A percentile compares a stretch with the other conserved stretches of the same genome.
Evolutionary conservation across 2,329 filamentous ascomycete species (phyloP).

Genomic region (Colletotrichum caudatum): DNA sequence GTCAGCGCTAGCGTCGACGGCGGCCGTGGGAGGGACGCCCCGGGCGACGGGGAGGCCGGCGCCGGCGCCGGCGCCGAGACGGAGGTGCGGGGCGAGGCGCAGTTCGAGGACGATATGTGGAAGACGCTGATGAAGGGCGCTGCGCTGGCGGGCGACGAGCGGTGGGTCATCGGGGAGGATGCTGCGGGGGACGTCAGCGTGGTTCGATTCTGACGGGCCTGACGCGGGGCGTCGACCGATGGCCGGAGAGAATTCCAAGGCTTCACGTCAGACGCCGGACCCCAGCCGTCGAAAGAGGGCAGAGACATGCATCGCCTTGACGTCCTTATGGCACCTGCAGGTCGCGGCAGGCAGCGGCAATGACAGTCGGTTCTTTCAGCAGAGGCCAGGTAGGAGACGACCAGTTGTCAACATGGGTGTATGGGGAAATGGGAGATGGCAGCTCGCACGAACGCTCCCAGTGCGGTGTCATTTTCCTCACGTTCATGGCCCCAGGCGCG

Average conservation of each 20-base stretch:
- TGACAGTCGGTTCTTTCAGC: slow-evolving; percentile 1
- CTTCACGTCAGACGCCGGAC: neutral
- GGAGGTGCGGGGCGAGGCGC: slow-evolving; percentile 50
- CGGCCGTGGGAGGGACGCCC: neutral
- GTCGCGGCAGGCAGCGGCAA: slow-evolving; percentile 13
- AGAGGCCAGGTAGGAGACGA: neutral
- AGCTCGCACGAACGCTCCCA: slow-evolving; percentile 16
- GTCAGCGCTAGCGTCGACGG: slow-evolving; percentile 54
- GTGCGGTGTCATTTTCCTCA: slow-evolving; percentile 32
- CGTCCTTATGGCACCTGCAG: neutral
- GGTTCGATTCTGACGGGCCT: slow-evolving; percentile 59
- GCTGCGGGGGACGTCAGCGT: slow-evolving; percentile 62
- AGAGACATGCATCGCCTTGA: neutral
- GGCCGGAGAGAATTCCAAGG: neutral
- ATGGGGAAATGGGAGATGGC: slow-evolving; percentile 16
- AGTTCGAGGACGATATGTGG: slow-evolving; percentile 60
- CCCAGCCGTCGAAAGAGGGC: neutral
- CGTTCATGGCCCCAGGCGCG: slow-evolving; percentile 22
- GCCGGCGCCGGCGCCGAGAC: neutral
- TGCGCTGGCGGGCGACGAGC: slow-evolving; percentile 68
- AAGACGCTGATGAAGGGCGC: slow-evolving; percentile 63
- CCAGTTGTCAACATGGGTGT: slow-evolving; percentile 4
- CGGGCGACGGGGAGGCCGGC: neutral
- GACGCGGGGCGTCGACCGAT: slow-evolving; percentile 20
- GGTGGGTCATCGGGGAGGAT: slow-evolving; percentile 73